Percentiles rank a stretch among this genome's conserved stretches.
phyloP scores from a whole-genome alignment of 306 rosid species.

The Trifolium subterraneum region DNA sequence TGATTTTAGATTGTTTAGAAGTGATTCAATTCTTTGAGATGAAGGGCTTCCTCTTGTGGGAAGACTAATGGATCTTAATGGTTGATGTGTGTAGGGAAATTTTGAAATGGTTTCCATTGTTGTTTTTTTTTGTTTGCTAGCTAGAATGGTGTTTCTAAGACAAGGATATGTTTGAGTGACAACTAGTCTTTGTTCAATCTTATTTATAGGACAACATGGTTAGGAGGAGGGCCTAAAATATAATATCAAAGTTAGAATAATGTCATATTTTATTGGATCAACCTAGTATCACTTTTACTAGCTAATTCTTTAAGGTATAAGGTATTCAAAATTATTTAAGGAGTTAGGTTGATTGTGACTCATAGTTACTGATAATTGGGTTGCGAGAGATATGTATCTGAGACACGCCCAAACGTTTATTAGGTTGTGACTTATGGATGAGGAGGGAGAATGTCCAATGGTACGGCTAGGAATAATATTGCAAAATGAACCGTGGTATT shows the following conservation, averaged over 20 bases:
- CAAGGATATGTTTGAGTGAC: slow-evolving; percentile 41
- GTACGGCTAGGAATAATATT: no score
- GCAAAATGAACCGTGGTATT: no score
- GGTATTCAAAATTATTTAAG: not conserved
- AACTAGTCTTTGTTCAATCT: slow-evolving; percentile 33
- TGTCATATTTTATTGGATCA: slow-evolving; percentile 8
- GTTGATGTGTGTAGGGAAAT: slow-evolving; percentile 48
- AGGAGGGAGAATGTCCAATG: not conserved
- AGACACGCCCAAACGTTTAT: no score
- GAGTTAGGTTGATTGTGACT: not conserved
- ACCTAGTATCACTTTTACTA: not conserved
- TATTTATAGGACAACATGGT: slow-evolving; percentile 46
- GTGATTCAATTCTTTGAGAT: slow-evolving; percentile 57
- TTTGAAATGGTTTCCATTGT: slow-evolving; percentile 50
- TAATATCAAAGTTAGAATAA: slow-evolving; percentile 4
- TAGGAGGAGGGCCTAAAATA: slow-evolving; percentile 14
- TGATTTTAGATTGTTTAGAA: slow-evolving; percentile 54
- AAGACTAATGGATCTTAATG: slow-evolving; percentile 77
- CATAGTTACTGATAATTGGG: not conserved
- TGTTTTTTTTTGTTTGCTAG: slow-evolving; percentile 23
- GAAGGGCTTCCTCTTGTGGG: slow-evolving; percentile 68
- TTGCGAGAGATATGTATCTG: not conserved
- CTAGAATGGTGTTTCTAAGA: slow-evolving; percentile 21
- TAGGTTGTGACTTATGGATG: not conserved
- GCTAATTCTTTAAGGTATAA: not conserved